Base-by-base conservation (phyloP, 805 yeast genomes). In the Ogataea paradorogensis region DNA sequence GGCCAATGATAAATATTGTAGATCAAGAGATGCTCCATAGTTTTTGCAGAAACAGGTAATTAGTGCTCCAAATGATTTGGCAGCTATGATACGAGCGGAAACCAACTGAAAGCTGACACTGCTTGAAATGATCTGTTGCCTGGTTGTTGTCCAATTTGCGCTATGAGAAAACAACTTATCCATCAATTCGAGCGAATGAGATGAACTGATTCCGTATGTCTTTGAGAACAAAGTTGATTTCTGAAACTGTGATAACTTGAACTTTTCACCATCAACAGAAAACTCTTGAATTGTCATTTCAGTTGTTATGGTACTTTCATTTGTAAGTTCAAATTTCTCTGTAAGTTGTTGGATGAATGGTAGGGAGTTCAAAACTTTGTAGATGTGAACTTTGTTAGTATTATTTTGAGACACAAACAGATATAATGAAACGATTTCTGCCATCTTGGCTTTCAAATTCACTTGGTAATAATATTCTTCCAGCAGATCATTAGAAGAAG, bases 61-160 rank as follows among this genome's bases (percentile, higher is more conserved):
- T 24, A 89, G 65, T 1, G 93, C 88, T 35, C 91, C 89, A 74
- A 86, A 79, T 0, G 95, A 74, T 51, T 82, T 82, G 3, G 87
- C 83, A 15, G 84, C 74, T 4, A 76, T 67, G 11, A 81, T 67
- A 52, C 88, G 95, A 1, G 90, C 73, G 28, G 79, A 71, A 7
- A 78, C 71, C 50, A 70, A 72, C 46, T 87, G 87, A 34, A 79
- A 55, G 51, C 82, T 81, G 30, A 80, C 59, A 44, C 89, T 80
- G 1, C 84, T 78, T 1, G 71, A 67, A 2, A 74, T 59, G 5
- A 87, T 70, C 27, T 73, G 74, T 3, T 67, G 64, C 42, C 80
- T 69, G 25, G 75, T 61, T 1, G 71, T 70, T 1, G 43, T 38
- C 84, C 85, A 79, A 10, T 57, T 59, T 1, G 63, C 62, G 27